These are phyloP conservation scores for Diaporthe nobilis DNA, from an alignment of 2,329 filamentous ascomycete species.

Conservation along the genomic window DNA sequence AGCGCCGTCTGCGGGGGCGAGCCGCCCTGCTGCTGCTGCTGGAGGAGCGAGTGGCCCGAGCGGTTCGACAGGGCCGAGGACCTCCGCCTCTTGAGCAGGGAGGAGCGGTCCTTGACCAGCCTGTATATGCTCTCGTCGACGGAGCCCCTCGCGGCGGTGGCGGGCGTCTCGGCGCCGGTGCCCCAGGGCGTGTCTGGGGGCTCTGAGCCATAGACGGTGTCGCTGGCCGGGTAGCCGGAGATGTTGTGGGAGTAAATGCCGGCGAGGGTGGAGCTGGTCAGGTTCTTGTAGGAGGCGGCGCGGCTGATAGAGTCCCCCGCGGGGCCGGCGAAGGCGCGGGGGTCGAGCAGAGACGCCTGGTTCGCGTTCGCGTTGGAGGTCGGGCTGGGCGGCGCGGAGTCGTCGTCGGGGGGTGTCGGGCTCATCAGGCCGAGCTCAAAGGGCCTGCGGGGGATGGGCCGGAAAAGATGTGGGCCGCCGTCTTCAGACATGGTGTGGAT, in stretches of 20 bases:
- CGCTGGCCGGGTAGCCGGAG: conserved; percentile 59
- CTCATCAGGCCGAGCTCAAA: conserved; percentile 72
- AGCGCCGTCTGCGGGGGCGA: conserved; percentile 53
- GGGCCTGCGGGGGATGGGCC: conserved; percentile 79
- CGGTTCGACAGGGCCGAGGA: conserved; percentile 51
- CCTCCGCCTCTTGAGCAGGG: conserved; percentile 50
- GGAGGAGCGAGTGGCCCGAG: conserved; percentile 28
- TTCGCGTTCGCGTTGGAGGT: conserved; percentile 60
- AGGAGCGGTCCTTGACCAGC: conserved; percentile 59
- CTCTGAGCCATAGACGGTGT: conserved; percentile 62
- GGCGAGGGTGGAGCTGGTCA: conserved; percentile 89
- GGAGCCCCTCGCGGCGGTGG: conserved; percentile 54
- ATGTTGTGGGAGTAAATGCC: conserved; percentile 87
- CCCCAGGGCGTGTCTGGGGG: conserved; percentile 79
- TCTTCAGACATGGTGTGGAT: conserved; percentile 55
- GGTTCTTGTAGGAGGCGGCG: conserved; percentile 84
- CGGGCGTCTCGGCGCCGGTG: conserved; percentile 80
- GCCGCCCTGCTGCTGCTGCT: conserved; percentile 9
- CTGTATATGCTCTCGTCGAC: conserved; percentile 61
- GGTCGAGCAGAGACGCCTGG: conserved; percentile 49
- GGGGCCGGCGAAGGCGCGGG: conserved; percentile 47
- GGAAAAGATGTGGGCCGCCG: conserved; percentile 68
- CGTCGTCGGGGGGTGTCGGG: conserved; percentile 60
- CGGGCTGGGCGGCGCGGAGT: conserved; percentile 48
- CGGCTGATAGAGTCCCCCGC: conserved; percentile 68